Evolutionary conservation across 345 rosid species (phyloP), one percentile per base, ranked within the genome.

Genomic region (Citrus hindsii): DNA sequence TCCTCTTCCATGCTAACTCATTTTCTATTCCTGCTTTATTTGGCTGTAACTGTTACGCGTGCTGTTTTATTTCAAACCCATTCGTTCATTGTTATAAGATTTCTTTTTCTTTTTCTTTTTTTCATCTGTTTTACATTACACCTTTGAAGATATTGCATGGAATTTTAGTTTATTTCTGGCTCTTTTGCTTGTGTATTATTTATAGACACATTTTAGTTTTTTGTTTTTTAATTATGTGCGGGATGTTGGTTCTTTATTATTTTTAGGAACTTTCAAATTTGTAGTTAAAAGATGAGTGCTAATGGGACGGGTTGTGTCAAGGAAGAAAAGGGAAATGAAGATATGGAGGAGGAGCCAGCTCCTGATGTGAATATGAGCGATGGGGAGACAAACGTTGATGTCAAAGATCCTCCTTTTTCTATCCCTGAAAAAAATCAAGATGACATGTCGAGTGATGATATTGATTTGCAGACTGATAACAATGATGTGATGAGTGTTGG

Each of bases 281-380:
- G 77, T 46, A 32, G n/a, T 68, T 42, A 22, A 74, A 66, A 60
- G 56, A 51, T 64, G 73, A 65, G 75, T 28, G 33, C 40, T 70
- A 19, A 70, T 66, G 76, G 67, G 78, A 79, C 61, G 77, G 78
- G 69, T 68, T 69, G 77, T 69, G 33, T 55, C 56, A 70, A 76
- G 62, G 75, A 75, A 59, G 80, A 48, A 27, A 56, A 9, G 48
- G 74, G 33, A 21, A 79, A 62, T 46, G 71, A 76, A 24, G 77
- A 18, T 13, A 73, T 55, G 35, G 70, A 46, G n/a, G 60, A 60
- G 59, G 63, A 74, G 58, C 9, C 27, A 59, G 24, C 30, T 56
- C 51, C 61, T 59, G 66, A 27, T 40, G 37, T 65, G 32, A 74
- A 74, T 40, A 61, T 40, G 70, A n/a, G 28, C 61, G 9, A 64